Percentiles rank a stretch among this genome's conserved stretches.
phyloP scores from a whole-genome alignment of 345 rosid genomes.

The Physaria fendleri region DNA sequence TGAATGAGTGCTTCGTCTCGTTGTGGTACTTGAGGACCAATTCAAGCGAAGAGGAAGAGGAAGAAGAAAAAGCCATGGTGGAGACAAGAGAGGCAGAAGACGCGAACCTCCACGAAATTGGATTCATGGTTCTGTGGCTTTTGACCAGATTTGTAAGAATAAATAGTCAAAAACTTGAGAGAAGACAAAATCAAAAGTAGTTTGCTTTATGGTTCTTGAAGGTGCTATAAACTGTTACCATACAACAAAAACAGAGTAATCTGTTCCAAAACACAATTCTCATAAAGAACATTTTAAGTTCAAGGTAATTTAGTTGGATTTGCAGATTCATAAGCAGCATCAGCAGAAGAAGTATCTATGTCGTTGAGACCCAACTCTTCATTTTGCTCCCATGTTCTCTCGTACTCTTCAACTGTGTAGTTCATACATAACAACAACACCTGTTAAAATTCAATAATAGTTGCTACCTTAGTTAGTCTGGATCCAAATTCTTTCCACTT shows the following conservation, averaged over 20 bases:
- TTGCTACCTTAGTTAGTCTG: constrained; percentile 60
- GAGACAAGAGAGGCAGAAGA: constrained; percentile 17
- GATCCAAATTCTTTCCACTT: constrained; percentile 74
- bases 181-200: background rate
- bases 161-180: background rate
- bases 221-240: background rate
- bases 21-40: constrained; percentile 58
- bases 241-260: background rate
- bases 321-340: constrained; percentile 52
- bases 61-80: constrained; percentile 34
- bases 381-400: constrained; percentile 90
- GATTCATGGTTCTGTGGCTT: constrained; percentile 12
- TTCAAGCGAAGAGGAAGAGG: constrained; percentile 20
- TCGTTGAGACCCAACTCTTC: constrained; percentile 91
- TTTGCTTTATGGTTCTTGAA: background rate
- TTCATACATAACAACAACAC: background rate
- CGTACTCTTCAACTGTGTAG: constrained; percentile 72
- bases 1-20: constrained; percentile 70
- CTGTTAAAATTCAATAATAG: background rate
- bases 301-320: constrained; percentile 14
- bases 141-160: background rate
- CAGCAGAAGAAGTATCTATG: constrained; percentile 80
- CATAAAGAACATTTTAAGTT: background rate
- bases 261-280: background rate
- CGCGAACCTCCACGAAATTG: constrained; percentile 13